These are phyloP conservation scores for Scutellaria baicalensis DNA, from an alignment of 257 asterid genomes.

Conservation along the genomic window DNA sequence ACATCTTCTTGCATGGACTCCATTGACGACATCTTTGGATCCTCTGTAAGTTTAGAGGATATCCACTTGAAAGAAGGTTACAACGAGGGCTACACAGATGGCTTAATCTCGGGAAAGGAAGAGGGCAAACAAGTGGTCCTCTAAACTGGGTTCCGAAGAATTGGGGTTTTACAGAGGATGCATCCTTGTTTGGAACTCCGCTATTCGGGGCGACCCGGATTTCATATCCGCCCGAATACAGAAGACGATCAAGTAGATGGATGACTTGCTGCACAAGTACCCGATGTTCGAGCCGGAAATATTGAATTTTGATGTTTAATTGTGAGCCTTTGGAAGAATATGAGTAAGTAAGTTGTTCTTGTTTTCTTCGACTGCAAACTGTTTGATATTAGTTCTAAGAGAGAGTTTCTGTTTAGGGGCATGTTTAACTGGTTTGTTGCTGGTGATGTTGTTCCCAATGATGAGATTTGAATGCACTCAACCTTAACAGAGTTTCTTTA, in stretches of 20 bases:
- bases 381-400: slow-evolving; percentile 24
- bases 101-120: slow-evolving; percentile 42
- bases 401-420: too few species aligned
- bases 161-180: slow-evolving; percentile 63
- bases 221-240: slow-evolving; percentile 34
- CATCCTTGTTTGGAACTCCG: slow-evolving; percentile 46
- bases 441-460: too few species aligned
- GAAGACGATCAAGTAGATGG: slow-evolving; percentile 48
- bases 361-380: neutral
- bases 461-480: too few species aligned
- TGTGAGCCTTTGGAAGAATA: neutral
- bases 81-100: slow-evolving; percentile 52
- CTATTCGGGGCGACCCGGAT: slow-evolving; percentile 36
- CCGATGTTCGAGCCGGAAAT: slow-evolving; percentile 50
- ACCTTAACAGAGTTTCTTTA: too few species aligned
- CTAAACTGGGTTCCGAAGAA: slow-evolving; percentile 51
- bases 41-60: slow-evolving; percentile 49
- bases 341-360: neutral
- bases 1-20: slow-evolving; percentile 25
- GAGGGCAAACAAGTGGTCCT: slow-evolving; percentile 58
- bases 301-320: slow-evolving; percentile 29
- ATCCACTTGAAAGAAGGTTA: slow-evolving; percentile 50
- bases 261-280: slow-evolving; percentile 36
- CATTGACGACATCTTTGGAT: slow-evolving; percentile 47
- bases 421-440: too few species aligned